Evolutionary conservation across 148 eudicot genomes (phyloP).

Genomic region (Vaccinium corymbosum): DNA sequence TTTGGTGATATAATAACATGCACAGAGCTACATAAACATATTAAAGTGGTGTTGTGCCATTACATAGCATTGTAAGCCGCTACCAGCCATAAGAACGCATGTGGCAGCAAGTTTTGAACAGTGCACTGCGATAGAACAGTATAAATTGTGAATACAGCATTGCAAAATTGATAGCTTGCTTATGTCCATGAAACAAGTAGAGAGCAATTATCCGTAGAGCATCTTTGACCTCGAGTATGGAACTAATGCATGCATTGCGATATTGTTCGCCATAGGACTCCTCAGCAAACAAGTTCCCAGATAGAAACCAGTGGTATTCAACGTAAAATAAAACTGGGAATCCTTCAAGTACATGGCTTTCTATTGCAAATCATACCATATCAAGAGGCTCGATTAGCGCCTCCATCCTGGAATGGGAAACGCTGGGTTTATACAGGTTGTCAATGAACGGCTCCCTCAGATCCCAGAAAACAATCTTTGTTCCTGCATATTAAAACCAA

Average conservation of each 20-base stretch:
- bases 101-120: constrained; percentile 4
- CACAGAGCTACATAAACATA: neutral
- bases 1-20: neutral
- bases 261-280: neutral
- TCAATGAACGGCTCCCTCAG: constrained; percentile 90
- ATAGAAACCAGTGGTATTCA: neutral
- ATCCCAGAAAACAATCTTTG: constrained; percentile 91
- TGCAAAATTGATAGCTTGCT: neutral
- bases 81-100: neutral
- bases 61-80: neutral
- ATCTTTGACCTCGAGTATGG: neutral
- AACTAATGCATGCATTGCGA: neutral
- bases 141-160: neutral
- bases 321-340: neutral
- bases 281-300: neutral
- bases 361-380: constrained; percentile 46
- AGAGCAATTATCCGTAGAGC: neutral
- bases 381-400: constrained; percentile 84
- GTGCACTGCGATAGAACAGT: neutral
- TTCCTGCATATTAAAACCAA: constrained; percentile 49
- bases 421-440: constrained; percentile 81
- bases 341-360: neutral
- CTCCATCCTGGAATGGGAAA: constrained; percentile 81
- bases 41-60: neutral
- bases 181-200: constrained; percentile 5